These are phyloP conservation scores for Aurantiochytrium sp. DNA, from an alignment of 108 stramenopile species.

Conservation along the genomic window DNA sequence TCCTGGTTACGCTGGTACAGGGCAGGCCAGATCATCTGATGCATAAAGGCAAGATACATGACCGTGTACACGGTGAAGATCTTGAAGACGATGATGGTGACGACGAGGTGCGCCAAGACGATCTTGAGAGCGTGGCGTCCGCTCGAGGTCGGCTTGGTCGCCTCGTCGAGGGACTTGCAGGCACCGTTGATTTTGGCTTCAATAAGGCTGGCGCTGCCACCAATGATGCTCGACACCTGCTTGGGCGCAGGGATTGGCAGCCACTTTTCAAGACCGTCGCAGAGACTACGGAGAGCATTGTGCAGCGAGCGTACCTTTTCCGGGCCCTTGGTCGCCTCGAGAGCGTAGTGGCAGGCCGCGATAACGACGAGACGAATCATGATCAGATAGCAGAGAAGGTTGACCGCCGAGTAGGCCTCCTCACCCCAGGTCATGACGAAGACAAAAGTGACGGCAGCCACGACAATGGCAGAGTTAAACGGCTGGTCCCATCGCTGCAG, in stretches of 20 bases:
- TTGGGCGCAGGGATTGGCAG: background rate
- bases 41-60: background rate
- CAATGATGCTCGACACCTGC: background rate
- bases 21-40: slow-evolving; percentile 6
- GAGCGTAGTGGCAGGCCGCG: background rate
- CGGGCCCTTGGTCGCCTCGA: background rate
- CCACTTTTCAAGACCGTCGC: background rate
- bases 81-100: background rate
- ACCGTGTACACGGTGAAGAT: background rate
- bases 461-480: background rate
- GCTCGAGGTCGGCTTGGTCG: background rate
- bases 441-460: background rate
- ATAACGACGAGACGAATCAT: background rate
- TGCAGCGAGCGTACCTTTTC: background rate
- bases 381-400: background rate
- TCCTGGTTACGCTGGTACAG: background rate
- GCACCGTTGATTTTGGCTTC: background rate
- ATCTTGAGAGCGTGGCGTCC: background rate
- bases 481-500: slow-evolving; percentile 18
- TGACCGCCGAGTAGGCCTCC: background rate
- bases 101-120: background rate
- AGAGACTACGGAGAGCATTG: background rate
- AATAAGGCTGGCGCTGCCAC: background rate
- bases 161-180: background rate
- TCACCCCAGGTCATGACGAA: background rate